Evolutionary conservation across 192 early-diverging fungal species (phyloP), one percentile per base, ranked within the genome.

Genomic region (Podila verticillata): DNA sequence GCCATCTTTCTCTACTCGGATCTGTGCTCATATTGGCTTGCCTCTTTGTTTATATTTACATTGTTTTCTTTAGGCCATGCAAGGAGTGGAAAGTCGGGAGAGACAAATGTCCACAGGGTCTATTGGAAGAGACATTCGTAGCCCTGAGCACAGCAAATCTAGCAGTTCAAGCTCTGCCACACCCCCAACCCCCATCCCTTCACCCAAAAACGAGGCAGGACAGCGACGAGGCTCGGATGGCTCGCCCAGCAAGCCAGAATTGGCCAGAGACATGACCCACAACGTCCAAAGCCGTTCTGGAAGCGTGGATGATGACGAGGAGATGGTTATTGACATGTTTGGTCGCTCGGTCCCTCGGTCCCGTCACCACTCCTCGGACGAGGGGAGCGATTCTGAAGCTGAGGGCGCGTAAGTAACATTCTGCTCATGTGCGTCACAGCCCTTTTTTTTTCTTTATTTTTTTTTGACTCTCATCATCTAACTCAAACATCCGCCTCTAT

Each of bases 291-390:
- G 77, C 34, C 58, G 77, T 3, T 15, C 65, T 24, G 69, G 69
- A 44, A 80, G 77, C 24, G 44, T 72, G 29, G 77, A 80, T 12
- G 77, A 72, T 30, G 72, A 80, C 39, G 77, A 80, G 34, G 77
- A 80, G 30, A 80, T 80, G 77, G 62, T 80, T 5, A 49, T 80
- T 44, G 70, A 80, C 48, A 66, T 68, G 56, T 80, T 72, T 62
- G 77, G 77, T 29, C 70, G 77, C 28, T 80, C 77, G 5, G 66
- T 80, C 49, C 77, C 77, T 64, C 70, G 65, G 26, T 80, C 77
- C 17, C 65, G 77, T 10, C 70, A 63, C 39, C 77, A 80, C 30
- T 80, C 77, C 0, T 80, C 70, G 0, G 77, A 80, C 47, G 77
- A 72, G 20, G 70, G 77, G 7, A 72, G 69, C n/a, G 77, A 80